phyloP scores from a whole-genome alignment of 2,329 filamentous ascomycete genomes.

The Cladophialophora bantiana region DNA sequence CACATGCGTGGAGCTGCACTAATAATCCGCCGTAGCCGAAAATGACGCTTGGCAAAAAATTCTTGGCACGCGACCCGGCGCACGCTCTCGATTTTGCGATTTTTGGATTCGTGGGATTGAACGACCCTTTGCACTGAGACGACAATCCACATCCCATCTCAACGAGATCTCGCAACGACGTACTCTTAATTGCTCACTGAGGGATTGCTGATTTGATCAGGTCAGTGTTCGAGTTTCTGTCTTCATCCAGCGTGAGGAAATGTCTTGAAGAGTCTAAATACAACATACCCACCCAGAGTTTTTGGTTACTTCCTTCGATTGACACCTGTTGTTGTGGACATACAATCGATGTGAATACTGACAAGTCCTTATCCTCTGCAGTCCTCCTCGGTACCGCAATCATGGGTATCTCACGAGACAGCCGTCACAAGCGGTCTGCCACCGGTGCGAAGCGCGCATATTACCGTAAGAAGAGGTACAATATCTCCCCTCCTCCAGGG shows the following conservation, averaged over 20 bases:
- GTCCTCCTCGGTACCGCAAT: slow-evolving; percentile 72
- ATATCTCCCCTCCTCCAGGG: slow-evolving; percentile 31
- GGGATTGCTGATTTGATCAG: slow-evolving; percentile 34
- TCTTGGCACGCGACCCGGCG: slow-evolving; percentile 8
- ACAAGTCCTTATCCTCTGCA: slow-evolving; percentile 33
- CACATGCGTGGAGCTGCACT: neutral
- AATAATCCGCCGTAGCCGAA: neutral
- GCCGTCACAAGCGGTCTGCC: slow-evolving; percentile 99
- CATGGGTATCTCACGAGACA: slow-evolving; percentile 99
- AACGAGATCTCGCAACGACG: slow-evolving; percentile 29
- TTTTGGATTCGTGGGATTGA: slow-evolving; percentile 8
- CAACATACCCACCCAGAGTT: neutral
- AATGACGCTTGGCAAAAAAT: slow-evolving; percentile 1
- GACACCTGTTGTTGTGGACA: neutral
- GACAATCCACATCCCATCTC: slow-evolving; percentile 13
- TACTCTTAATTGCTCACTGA: slow-evolving; percentile 37
- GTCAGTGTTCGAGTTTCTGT: slow-evolving; percentile 26
- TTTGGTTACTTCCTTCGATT: slow-evolving; percentile 5
- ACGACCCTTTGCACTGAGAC: slow-evolving; percentile 9
- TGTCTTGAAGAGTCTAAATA: neutral
- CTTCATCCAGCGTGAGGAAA: neutral
- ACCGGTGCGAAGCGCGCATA: slow-evolving; percentile 96
- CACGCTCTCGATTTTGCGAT: slow-evolving; percentile 14
- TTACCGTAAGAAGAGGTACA: slow-evolving; percentile 73
- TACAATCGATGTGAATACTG: neutral